Evolutionary conservation across 495 filamentous ascomycete genomes (phyloP), one percentile per base, ranked within the genome.

Genomic region (Bacidia rubella): DNA sequence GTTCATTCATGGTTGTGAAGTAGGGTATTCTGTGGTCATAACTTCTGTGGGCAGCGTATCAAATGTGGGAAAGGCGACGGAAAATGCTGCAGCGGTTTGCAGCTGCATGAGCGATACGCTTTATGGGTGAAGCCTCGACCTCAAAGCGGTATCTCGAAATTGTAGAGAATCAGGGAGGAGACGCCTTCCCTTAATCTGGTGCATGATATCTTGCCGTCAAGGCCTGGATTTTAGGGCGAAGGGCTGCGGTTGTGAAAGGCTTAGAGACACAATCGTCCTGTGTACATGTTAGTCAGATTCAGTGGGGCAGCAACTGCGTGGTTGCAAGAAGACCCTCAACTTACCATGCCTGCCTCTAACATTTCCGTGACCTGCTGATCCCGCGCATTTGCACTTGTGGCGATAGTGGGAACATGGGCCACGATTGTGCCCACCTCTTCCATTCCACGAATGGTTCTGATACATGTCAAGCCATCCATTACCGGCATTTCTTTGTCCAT

Each of bases 401-500:
- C 86, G 38, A 92, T 77, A 47, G 90, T 83, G 2, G 84, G 83
- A 1, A 86, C 68, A 62, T 86, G 76, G 29, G 66, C 65, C 10
- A 69, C 62, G 32, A 80, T 65, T 44, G 66, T 66, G 1, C 74
- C 78, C 54, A 64, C 49, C 24, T 55, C 52, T 55, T 86, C 81
- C 48, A 83, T 66, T 57, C 77, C 70, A 2, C 86, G 74, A 50
- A 93, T 86, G 43, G 71, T 70, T 29, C 69, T 65, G 17, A 84
- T 81, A 52, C 83, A 84, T 19, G 78, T 78, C 22, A 82, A 74
- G 10, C 86, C 86, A 62, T 90, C 81, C 79, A 88, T 87, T 12
- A 89, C 67, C 0, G 86, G 86, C 86, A 90, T 90, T 60, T 89
- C 85, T 47, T 87, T 80, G 59, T 90, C 86, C 83, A 87, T 87